These are phyloP conservation scores for Globisporangium apiculatum DNA, from an alignment of 352 stramenopile species.

Conservation along the genomic window DNA sequence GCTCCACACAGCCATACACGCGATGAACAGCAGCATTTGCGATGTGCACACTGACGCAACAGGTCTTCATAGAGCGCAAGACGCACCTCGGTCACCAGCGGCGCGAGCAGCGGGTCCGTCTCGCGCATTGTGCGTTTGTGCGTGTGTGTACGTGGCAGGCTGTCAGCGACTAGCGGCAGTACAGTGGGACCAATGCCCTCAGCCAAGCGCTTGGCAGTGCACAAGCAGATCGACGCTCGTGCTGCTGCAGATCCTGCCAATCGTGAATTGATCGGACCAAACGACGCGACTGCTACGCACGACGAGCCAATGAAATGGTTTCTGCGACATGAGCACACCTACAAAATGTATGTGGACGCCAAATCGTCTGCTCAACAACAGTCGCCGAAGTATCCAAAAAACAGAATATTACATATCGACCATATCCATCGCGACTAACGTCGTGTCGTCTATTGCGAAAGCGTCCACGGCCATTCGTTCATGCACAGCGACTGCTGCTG, in stretches of 20 bases:
- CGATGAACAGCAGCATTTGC: background rate
- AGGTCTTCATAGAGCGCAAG: too few relatives aligned
- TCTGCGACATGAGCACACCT: too few relatives aligned
- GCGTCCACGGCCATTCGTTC: background rate
- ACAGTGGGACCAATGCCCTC: too few relatives aligned
- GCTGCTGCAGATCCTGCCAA: background rate
- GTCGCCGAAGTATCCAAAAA: background rate
- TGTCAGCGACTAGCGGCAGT: background rate
- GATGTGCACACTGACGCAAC: background rate
- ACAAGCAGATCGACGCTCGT: background rate
- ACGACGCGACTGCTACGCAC: background rate
- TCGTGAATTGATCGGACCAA: too few relatives aligned
- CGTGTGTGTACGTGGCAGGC: background rate
- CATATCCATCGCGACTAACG: background rate
- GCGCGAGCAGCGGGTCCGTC: slow-evolving; percentile 4
- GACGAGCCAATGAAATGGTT: too few relatives aligned
- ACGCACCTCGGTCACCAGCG: background rate
- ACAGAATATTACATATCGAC: background rate
- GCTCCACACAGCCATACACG: background rate
- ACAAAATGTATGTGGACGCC: too few relatives aligned
- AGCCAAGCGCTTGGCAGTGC: too few relatives aligned
- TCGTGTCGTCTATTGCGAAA: background rate
- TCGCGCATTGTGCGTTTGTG: slow-evolving; percentile 1
- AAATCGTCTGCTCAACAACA: background rate
- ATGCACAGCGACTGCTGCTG: background rate